Evolutionary conservation across 2,329 filamentous ascomycete genomes (phyloP), one percentile per base, ranked within the genome.

Genomic region (Aspergillus sergii): DNA sequence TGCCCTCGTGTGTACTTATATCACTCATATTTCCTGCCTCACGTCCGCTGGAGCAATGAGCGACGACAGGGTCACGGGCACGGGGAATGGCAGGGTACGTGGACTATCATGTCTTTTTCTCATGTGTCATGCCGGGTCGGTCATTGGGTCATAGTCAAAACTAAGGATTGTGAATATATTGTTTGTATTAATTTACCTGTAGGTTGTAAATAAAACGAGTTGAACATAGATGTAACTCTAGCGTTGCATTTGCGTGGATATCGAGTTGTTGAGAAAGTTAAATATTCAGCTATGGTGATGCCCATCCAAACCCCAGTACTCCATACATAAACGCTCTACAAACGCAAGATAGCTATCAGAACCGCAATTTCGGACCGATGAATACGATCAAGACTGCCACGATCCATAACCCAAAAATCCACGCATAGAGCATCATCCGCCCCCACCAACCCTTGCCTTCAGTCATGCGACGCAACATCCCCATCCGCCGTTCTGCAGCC

Each of bases 371-470:
- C 0, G 94, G 94, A 74, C 93, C 81, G 57, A 94, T 85, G 81
- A 94, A 94, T 14, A 97, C 94, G 67, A 97, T 78, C 75, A 96
- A 71, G 41, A 97, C 81, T 21, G 93, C 86, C 30, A 88, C 79
- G n/a, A 96, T 71, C 89, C 93, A 94, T 66, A 97, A 77, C 34
- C 87, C 92, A 71, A 89, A 91, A 56, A 97, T 93, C 85, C 92
- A 91, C 45, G 84, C 90, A 81, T 95, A 97, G 64, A 97, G 82
- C 79, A 94, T 83, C 82, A 96, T 86, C 58, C 94, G 82, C 7
- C 91, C 93, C 88, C 86, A 93, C 91, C 91, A 96, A 0, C 93
- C 93, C 75, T 90, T 89, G 4, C 93, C 94, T 80, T 97, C 94
- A 19, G 90, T 93, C 88, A 96, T 93, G 58, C 85, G 85, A 69